Percentiles rank a stretch among this genome's conserved stretches.
Conservation (phyloP, 2,329 filamentous ascomycete species). For the Paracamarosporium sp. region DNA sequence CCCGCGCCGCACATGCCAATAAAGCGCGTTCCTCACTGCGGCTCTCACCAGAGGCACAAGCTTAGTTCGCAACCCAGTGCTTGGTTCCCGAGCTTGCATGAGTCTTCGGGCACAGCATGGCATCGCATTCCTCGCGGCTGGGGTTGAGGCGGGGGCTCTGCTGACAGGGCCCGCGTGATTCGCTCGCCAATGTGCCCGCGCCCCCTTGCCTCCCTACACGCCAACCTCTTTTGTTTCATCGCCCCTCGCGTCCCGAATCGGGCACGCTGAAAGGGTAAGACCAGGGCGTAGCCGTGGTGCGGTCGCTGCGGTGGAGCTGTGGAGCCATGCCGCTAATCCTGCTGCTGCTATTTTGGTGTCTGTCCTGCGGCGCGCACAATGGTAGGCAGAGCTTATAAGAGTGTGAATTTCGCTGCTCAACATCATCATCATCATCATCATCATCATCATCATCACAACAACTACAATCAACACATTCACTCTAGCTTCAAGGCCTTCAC, state of each 20-base stretch:
- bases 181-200: background rate
- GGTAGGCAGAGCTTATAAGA: slow-evolving; percentile 9
- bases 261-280: background rate
- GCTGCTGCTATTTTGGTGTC: slow-evolving; percentile 8
- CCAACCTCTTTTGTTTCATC: slow-evolving; percentile 5
- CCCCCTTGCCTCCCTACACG: background rate
- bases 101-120: slow-evolving; percentile 2
- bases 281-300: no score
- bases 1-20: slow-evolving; percentile 7
- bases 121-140: slow-evolving; percentile 6
- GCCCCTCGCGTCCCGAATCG: slow-evolving; percentile 6
- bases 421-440: background rate
- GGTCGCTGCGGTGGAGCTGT: background rate
- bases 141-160: slow-evolving; percentile 3
- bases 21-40: slow-evolving; percentile 6
- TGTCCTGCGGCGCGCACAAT: background rate
- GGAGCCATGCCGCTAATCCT: background rate
- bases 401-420: background rate
- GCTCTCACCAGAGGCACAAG: slow-evolving; percentile 4
- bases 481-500: background rate
- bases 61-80: background rate
- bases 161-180: slow-evolving; percentile 3
- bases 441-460: no score
- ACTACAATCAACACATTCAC: background rate
- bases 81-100: slow-evolving; percentile 1